These are phyloP conservation scores for Peronospora destructor DNA, from an alignment of 352 stramenopile species.

Conservation along the genomic window DNA sequence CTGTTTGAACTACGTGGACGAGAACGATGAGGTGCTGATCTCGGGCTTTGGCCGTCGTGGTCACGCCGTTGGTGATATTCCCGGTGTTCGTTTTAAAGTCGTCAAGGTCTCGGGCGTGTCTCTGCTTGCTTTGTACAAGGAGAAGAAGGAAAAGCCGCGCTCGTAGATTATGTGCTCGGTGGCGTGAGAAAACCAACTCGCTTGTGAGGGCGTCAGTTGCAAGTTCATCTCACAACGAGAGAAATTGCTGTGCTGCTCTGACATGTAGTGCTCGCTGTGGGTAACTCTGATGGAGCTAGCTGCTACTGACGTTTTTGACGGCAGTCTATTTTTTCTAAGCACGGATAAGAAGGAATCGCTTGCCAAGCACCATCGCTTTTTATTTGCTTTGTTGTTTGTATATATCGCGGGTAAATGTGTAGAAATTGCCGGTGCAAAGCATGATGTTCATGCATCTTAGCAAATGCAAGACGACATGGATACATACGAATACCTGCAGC, in stretches of 20 bases:
- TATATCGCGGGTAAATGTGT: neutral
- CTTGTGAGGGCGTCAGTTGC: constrained; percentile 4
- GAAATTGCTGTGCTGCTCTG: neutral
- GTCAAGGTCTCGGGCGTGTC: constrained; percentile 99
- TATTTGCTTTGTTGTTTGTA: neutral
- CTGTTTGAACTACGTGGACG: constrained; percentile 99
- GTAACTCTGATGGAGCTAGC: neutral
- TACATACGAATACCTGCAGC: too few relatives aligned
- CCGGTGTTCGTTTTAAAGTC: constrained; percentile 99
- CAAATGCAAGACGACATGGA: too few relatives aligned
- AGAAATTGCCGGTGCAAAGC: too few relatives aligned
- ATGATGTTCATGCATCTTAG: too few relatives aligned
- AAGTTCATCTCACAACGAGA: neutral
- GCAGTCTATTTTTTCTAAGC: constrained; percentile 28
- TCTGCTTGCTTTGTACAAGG: constrained; percentile 99
- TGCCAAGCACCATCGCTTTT: constrained; percentile 18
- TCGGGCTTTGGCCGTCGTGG: constrained; percentile 98
- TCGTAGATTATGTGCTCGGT: constrained; percentile 77
- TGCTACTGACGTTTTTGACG: constrained; percentile 8
- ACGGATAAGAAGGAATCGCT: constrained; percentile 38
- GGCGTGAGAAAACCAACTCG: constrained; percentile 7
- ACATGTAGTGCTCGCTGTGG: neutral
- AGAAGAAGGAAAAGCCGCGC: constrained; percentile 99
- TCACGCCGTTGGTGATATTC: constrained; percentile 99
- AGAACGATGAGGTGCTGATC: constrained; percentile 99